These are phyloP conservation scores for Pythium phragmitis DNA, from an alignment of 352 stramenopile genomes.

Conservation along the genomic window DNA sequence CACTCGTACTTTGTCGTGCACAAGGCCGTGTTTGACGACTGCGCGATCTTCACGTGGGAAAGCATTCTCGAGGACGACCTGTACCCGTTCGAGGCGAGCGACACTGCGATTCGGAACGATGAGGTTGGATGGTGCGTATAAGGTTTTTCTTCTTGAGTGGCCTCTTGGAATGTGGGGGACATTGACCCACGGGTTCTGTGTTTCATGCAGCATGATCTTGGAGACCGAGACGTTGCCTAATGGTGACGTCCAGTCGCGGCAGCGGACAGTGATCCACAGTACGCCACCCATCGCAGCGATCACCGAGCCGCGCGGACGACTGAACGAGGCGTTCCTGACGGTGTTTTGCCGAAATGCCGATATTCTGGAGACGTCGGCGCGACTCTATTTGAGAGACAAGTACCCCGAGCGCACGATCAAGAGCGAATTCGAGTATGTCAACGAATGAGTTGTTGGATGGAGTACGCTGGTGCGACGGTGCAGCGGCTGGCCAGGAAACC, in stretches of 20 bases:
- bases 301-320: constrained; percentile 61
- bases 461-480: background rate
- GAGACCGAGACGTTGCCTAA: constrained; percentile 54
- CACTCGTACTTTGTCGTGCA: constrained; percentile 79
- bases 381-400: constrained; percentile 56
- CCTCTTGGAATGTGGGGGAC: background rate
- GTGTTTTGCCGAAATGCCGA: constrained; percentile 77
- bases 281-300: constrained; percentile 63
- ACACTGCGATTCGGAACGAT: constrained; percentile 67
- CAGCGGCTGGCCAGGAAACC: too few relatives aligned
- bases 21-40: constrained; percentile 53
- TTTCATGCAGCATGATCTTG: constrained; percentile 53
- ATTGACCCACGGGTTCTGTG: background rate
- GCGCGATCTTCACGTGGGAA: constrained; percentile 69
- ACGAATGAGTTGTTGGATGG: constrained; percentile 1
- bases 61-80: constrained; percentile 65
- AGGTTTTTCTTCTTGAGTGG: background rate
- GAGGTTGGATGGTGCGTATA: constrained; percentile 73
- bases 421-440: constrained; percentile 26
- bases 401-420: constrained; percentile 38
- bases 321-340: constrained; percentile 79
- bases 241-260: constrained; percentile 49
- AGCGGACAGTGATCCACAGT: constrained; percentile 69
- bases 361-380: constrained; percentile 62
- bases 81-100: constrained; percentile 56